These are phyloP conservation scores for Heracleum sosnowskyi DNA, from an alignment of 129 eudicot genomes.

Conservation along the genomic window DNA sequence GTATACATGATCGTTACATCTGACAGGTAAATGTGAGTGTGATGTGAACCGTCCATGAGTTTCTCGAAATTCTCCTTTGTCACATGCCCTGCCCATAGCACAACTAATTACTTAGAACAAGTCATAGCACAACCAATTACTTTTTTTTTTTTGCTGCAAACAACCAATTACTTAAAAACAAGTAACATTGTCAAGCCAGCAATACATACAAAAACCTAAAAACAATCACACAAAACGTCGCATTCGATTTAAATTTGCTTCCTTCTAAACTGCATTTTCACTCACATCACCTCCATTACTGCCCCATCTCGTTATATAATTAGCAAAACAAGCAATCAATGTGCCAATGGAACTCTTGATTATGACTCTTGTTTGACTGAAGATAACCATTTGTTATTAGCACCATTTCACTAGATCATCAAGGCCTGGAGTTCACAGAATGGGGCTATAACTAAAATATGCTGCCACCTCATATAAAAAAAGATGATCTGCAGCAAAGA, in stretches of 20 bases:
- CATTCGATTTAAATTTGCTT: background rate
- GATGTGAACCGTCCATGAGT: background rate
- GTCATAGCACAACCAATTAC: background rate
- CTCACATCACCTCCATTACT: background rate
- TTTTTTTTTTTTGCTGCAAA: no score
- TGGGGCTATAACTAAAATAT: conserved; percentile 16
- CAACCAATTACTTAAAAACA: background rate
- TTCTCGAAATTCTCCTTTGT: background rate
- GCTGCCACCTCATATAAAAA: conserved; percentile 12
- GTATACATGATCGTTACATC: background rate
- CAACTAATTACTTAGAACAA: background rate
- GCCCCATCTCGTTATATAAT: background rate
- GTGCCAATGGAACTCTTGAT: background rate
- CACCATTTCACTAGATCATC: conserved; percentile 11
- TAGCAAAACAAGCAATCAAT: conserved; percentile 18
- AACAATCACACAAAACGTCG: background rate
- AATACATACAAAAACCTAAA: background rate
- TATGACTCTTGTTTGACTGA: conserved; percentile 9
- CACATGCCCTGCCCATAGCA: background rate
- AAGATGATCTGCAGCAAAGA: background rate
- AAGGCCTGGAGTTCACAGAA: conserved; percentile 9
- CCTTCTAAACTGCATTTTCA: background rate
- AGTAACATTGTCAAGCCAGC: background rate
- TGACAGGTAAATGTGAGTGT: background rate
- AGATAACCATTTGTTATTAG: background rate